Conservation (phyloP, 305 asterid species). For the Solanum chacoense region DNA sequence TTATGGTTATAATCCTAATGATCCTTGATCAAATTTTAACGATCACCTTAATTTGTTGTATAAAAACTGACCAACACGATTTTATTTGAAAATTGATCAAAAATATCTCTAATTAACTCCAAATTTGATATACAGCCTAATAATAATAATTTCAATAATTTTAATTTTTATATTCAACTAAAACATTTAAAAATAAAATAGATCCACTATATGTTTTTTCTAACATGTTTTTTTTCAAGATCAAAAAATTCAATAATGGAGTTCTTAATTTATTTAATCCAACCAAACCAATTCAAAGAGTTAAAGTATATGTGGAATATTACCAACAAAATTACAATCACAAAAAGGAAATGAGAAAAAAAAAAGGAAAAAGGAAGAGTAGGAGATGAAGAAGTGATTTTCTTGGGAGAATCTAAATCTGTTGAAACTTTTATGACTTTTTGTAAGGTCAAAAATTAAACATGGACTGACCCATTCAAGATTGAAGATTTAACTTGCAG, state of each 20-base stretch:
- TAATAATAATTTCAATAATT: background rate
- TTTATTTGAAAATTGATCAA: background rate
- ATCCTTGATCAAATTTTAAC: background rate
- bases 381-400: background rate
- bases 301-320: background rate
- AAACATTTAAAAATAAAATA: background rate
- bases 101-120: background rate
- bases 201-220: background rate
- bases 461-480: background rate
- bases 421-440: background rate
- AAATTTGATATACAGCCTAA: background rate
- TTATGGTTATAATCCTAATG: background rate
- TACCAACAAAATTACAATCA: background rate
- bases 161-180: background rate
- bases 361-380: background rate
- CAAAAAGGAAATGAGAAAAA: background rate
- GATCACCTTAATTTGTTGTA: background rate
- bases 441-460: background rate
- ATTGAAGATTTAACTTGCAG: background rate
- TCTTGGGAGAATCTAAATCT: background rate
- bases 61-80: background rate
- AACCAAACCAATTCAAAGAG: background rate
- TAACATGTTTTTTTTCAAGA: background rate
- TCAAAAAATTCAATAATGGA: background rate
- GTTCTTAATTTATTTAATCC: background rate